Evolutionary conservation across 1,139 yeast genomes (phyloP).

Genomic region (Saccharomyces hybrid): DNA sequence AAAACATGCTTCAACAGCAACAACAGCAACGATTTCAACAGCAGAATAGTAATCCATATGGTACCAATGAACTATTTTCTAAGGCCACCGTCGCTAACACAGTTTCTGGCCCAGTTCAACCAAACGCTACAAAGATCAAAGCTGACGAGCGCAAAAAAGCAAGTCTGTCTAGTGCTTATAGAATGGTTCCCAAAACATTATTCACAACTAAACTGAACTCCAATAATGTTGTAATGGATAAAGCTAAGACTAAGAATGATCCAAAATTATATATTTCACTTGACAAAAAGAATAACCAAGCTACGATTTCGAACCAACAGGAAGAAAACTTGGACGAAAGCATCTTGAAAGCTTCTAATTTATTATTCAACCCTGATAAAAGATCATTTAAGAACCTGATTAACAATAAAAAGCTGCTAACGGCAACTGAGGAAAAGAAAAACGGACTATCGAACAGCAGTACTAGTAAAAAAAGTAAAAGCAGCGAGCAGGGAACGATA

Average conservation of each 20-base stretch:
- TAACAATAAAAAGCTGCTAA: conserved; percentile 12
- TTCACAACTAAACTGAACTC: conserved; percentile 12
- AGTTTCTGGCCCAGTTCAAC: conserved; percentile 35
- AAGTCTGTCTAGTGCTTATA: conserved; percentile 49
- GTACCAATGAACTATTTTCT: conserved; percentile 57
- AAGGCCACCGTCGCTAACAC: conserved; percentile 28
- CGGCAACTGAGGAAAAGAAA: not conserved
- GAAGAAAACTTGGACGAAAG: not conserved
- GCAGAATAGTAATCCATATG: conserved; percentile 52
- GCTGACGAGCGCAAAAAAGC: conserved; percentile 45
- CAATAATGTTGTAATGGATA: not conserved
- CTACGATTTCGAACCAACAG: not conserved
- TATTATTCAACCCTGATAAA: conserved; percentile 19
- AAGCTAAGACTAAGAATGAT: not conserved
- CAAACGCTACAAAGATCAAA: conserved; percentile 45
- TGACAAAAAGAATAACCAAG: not conserved
- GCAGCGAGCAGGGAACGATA: not conserved
- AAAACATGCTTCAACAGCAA: conserved; percentile 8
- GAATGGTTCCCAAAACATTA: conserved; percentile 34
- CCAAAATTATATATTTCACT: not conserved
- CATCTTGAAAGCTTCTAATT: conserved; percentile 15
- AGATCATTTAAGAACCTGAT: conserved; percentile 19
- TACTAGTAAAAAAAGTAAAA: not conserved
- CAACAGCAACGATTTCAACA: conserved; percentile 19
- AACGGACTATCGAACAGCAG: not conserved